A percentile compares a stretch with the other conserved stretches of the same genome.
Evolutionary conservation across 2,329 filamentous ascomycete genomes (phyloP).

Genomic region (Aspergillus oerlinghausenensis): DNA sequence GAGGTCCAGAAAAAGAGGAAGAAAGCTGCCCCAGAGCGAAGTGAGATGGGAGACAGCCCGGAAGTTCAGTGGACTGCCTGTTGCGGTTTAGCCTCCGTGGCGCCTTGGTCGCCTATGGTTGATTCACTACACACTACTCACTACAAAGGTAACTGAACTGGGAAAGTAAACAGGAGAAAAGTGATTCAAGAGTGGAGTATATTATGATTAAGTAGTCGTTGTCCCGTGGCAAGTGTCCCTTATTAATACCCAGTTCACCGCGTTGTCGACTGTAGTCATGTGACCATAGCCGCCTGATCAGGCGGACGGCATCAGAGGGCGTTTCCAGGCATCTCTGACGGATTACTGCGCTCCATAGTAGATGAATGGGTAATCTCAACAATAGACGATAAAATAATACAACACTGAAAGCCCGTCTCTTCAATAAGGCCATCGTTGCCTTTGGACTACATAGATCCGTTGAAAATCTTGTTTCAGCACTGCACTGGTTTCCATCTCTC

Average conservation of each 20-base stretch:
- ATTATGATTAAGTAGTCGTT: background rate
- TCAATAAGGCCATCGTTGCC: too few relatives aligned
- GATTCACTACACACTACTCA: background rate
- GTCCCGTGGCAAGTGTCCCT: background rate
- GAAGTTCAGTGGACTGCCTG: background rate
- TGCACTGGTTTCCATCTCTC: background rate
- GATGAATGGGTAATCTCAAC: background rate
- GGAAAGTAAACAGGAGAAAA: background rate
- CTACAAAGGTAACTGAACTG: background rate
- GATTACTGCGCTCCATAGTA: background rate
- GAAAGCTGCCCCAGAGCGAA: slow-evolving; percentile 19
- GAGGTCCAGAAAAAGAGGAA: slow-evolving; percentile 16
- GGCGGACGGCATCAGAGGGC: background rate
- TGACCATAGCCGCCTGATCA: background rate
- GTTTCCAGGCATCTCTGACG: background rate
- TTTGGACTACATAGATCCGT: background rate
- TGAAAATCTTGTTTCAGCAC: background rate
- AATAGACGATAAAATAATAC: too few relatives aligned
- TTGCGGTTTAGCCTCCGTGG: background rate
- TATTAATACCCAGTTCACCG: background rate
- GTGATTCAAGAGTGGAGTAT: background rate
- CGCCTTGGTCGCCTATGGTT: background rate
- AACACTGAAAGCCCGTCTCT: too few relatives aligned
- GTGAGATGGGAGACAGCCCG: background rate
- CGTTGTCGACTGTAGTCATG: background rate